Conservation (phyloP, 257 asterid genomes). For the Prunella vulgaris region DNA sequence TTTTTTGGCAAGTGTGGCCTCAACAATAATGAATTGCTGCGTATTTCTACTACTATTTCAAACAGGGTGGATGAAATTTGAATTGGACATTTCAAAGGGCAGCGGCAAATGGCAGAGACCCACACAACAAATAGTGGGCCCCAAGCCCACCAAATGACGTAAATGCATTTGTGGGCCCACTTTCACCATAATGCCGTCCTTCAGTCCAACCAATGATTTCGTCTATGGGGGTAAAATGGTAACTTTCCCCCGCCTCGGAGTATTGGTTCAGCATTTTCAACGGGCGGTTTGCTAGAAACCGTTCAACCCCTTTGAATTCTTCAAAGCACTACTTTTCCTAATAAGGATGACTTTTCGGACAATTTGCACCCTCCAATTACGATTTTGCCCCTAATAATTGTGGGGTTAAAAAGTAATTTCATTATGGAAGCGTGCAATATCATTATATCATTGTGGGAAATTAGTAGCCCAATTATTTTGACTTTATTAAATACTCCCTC, state of each 20-base stretch:
- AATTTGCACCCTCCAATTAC: neutral
- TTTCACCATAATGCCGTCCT: constrained; percentile 13
- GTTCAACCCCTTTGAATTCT: constrained; percentile 55
- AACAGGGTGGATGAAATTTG: neutral
- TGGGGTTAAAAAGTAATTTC: neutral
- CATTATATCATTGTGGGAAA: neutral
- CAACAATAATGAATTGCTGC: neutral
- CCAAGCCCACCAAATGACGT: constrained; percentile 51
- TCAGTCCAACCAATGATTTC: constrained; percentile 14
- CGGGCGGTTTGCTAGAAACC: constrained; percentile 33
- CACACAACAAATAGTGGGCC: constrained; percentile 57
- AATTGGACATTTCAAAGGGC: constrained; percentile 27
- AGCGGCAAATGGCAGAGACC: constrained; percentile 25
- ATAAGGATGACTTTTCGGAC: constrained; percentile 11
- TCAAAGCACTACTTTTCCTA: constrained; percentile 27
- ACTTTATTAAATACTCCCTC: too few relatives aligned
- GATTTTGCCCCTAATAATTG: constrained; percentile 7
- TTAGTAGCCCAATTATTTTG: neutral
- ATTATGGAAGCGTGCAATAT: neutral
- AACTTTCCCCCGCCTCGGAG: neutral
- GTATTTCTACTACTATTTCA: neutral
- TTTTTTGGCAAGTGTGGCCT: too few relatives aligned
- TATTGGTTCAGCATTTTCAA: constrained; percentile 21
- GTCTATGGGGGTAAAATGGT: constrained; percentile 13
- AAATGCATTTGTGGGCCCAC: constrained; percentile 34